Conservation (phyloP, 768 basidiomycete genomes). For the Suillus subluteus region DNA sequence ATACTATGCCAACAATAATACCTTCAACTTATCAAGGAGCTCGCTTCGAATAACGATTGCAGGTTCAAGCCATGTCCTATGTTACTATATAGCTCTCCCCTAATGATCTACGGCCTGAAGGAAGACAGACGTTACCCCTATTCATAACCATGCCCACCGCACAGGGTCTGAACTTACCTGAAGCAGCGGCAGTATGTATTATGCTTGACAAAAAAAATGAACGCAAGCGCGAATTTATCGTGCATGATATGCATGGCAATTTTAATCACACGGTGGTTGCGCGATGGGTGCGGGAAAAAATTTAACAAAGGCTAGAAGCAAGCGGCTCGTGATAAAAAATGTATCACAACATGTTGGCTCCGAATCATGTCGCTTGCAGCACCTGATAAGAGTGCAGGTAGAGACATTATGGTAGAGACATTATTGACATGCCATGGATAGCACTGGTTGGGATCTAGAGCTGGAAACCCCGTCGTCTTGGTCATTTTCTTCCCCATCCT, state of each 20-base stretch:
- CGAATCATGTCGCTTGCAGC: slow-evolving; percentile 6
- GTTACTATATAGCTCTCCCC: background rate
- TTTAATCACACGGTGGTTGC: background rate
- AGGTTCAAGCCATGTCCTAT: background rate
- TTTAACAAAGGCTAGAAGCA: background rate
- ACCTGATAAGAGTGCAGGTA: background rate
- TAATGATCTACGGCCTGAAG: background rate
- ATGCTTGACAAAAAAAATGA: background rate
- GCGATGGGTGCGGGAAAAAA: background rate
- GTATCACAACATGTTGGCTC: background rate
- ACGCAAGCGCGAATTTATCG: background rate
- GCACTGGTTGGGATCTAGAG: slow-evolving; percentile 15
- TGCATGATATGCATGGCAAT: background rate
- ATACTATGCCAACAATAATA: background rate
- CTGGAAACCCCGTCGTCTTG: slow-evolving; percentile 14
- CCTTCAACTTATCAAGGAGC: background rate
- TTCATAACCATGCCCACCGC: background rate
- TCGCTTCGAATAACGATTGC: background rate
- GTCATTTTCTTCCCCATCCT: slow-evolving; percentile 16
- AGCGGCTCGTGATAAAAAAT: background rate
- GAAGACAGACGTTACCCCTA: background rate
- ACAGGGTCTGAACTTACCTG: background rate
- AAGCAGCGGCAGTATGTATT: background rate
- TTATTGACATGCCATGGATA: slow-evolving; percentile 3
- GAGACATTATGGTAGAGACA: background rate